These are phyloP conservation scores for Pharnaceum exiguum DNA, from an alignment of 148 eudicot species.

Conservation along the genomic window DNA sequence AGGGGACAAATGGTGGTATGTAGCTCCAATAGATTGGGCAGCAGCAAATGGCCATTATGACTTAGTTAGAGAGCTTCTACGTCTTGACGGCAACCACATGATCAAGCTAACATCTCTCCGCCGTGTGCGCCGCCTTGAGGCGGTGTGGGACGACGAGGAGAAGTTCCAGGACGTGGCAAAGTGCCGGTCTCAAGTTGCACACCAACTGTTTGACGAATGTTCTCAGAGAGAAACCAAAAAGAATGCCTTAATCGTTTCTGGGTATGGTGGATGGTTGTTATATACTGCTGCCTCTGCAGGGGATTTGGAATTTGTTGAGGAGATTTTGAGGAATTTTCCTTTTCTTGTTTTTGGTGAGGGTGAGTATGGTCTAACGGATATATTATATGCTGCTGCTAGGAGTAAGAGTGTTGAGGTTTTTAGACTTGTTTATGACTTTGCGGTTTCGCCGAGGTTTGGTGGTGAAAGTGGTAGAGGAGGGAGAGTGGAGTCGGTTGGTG, in stretches of 20 bases:
- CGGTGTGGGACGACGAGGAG: constrained; percentile 89
- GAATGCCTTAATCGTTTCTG: constrained; percentile 56
- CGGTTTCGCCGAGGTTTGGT: constrained; percentile 68
- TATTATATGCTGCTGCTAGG: constrained; percentile 89
- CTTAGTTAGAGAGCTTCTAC: constrained; percentile 77
- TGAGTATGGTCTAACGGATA: constrained; percentile 88
- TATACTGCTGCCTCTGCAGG: constrained; percentile 97
- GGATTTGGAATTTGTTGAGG: constrained; percentile 55
- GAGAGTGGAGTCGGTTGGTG: constrained; percentile 35
- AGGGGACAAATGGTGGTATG: constrained; percentile 99
- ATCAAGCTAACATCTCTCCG: constrained; percentile 82
- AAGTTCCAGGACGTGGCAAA: constrained; percentile 68
- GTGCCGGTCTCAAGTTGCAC: constrained; percentile 64
- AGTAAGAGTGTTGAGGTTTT: constrained; percentile 69
- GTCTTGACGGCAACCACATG: constrained; percentile 77
- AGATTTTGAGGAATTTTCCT: constrained; percentile 55
- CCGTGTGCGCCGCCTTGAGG: constrained; percentile 85
- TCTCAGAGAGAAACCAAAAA: constrained; percentile 29
- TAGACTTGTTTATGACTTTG: constrained; percentile 54
- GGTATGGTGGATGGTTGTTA: constrained; percentile 94
- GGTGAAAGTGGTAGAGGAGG: constrained; percentile 26
- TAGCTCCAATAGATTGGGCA: constrained; percentile 91
- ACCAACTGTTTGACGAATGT: constrained; percentile 51
- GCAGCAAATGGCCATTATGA: constrained; percentile 96
- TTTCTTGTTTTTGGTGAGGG: constrained; percentile 94